These are phyloP conservation scores for Phytophthora cryptogea DNA, from an alignment of 352 stramenopile species.

Conservation along the genomic window DNA sequence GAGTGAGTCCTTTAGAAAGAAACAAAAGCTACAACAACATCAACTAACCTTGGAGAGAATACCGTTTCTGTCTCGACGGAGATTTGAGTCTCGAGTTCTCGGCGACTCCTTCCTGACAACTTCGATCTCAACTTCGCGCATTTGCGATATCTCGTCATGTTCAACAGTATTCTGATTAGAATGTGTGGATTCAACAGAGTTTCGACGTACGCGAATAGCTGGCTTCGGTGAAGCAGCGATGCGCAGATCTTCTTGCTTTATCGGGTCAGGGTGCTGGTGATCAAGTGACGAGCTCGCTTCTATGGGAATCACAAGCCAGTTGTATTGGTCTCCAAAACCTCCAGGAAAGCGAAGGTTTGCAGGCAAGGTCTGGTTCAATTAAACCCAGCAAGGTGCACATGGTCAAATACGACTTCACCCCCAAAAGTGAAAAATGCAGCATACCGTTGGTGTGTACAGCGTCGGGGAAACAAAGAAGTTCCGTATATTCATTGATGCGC, in stretches of 20 bases:
- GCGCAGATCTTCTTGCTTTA: conserved; percentile 31
- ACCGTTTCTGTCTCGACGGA: conserved; percentile 39
- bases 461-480: conserved; percentile 67
- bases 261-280: background rate
- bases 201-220: conserved; percentile 1
- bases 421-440: conserved; percentile 1
- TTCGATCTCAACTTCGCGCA: conserved; percentile 11
- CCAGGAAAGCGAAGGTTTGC: conserved; percentile 39
- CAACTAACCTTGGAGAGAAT: conserved; percentile 39
- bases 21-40: background rate
- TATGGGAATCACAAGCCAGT: conserved; percentile 39
- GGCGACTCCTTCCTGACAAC: conserved; percentile 16
- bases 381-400: background rate
- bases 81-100: conserved; percentile 32
- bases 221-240: conserved; percentile 21
- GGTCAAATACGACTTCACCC: background rate
- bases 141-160: background rate
- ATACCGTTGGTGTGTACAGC: conserved; percentile 51
- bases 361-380: conserved; percentile 45
- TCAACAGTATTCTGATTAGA: conserved; percentile 2
- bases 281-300: conserved; percentile 6
- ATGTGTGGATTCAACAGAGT: conserved; percentile 13
- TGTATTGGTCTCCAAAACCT: conserved; percentile 28
- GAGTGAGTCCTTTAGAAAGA: background rate
- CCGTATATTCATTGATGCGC: conserved; percentile 64